phyloP scores from a whole-genome alignment of 1,284 basidiomycete species.

The Sporisorium graminicola region DNA sequence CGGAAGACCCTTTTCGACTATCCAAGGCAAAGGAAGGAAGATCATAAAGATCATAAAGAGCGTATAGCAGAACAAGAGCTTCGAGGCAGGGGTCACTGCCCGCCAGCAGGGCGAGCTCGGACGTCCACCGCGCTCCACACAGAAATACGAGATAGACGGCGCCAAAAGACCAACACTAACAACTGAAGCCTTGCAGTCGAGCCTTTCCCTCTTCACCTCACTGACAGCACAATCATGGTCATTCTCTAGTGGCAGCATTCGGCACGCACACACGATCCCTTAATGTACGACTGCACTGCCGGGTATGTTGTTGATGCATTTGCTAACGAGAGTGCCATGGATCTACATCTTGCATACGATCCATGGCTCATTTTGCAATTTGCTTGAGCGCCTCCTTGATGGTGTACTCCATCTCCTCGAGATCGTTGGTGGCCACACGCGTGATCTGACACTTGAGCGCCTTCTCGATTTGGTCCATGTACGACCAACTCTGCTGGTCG shows the following conservation, averaged over 20 bases:
- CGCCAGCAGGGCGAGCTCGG: constrained; percentile 1
- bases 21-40: no score
- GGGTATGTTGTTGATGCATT: constrained; percentile 29
- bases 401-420: constrained; percentile 68
- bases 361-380: constrained; percentile 37
- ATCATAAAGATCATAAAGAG: not conserved
- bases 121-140: constrained; percentile 24
- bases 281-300: not conserved
- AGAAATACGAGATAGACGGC: no score
- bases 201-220: not conserved
- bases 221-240: no score
- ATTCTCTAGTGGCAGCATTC: no score
- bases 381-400: constrained; percentile 67
- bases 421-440: constrained; percentile 64
- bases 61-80: not conserved
- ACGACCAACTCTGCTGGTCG: constrained; percentile 62
- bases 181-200: not conserved
- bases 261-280: not conserved
- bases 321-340: constrained; percentile 1
- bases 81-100: not conserved
- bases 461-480: constrained; percentile 67
- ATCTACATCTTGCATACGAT: not conserved
- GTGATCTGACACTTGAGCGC: constrained; percentile 65
- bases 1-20: no score
- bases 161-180: no score